phyloP scores from a whole-genome alignment of 2,329 filamentous ascomycete genomes.

The Pseudogymnoascus sp. region DNA sequence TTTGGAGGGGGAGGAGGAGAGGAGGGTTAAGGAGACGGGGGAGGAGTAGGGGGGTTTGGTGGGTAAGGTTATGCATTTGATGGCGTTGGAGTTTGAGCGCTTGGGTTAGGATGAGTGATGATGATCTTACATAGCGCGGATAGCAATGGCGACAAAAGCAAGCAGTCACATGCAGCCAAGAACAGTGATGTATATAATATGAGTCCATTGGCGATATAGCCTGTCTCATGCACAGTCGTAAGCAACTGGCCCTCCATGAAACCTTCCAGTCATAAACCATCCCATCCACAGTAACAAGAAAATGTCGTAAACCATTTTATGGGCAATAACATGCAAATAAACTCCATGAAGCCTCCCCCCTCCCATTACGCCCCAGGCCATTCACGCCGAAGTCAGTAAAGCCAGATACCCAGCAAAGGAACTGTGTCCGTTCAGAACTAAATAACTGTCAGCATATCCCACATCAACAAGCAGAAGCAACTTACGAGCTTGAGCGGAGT shows the following conservation, averaged over 20 bases:
- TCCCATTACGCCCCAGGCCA: neutral
- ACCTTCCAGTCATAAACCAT: neutral
- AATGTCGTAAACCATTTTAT: neutral
- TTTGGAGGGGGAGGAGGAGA: neutral
- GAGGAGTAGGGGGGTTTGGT: neutral
- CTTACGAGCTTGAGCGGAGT: constrained; percentile 60
- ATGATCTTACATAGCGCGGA: neutral
- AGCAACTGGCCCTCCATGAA: neutral
- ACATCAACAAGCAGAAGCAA: neutral
- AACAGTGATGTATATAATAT: neutral
- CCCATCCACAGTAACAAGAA: neutral
- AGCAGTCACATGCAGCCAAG: neutral
- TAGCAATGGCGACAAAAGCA: neutral
- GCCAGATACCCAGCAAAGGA: neutral
- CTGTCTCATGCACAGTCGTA: neutral
- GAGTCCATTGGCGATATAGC: neutral
- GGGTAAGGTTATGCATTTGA: neutral
- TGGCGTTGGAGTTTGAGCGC: neutral
- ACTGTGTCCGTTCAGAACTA: neutral
- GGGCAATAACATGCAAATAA: neutral
- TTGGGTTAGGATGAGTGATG: neutral
- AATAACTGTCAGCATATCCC: neutral
- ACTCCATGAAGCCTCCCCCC: neutral
- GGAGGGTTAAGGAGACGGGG: neutral
- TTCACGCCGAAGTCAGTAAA: neutral